Conservation (phyloP, 768 basidiomycete genomes). For the Mrakia blollopis region DNA sequence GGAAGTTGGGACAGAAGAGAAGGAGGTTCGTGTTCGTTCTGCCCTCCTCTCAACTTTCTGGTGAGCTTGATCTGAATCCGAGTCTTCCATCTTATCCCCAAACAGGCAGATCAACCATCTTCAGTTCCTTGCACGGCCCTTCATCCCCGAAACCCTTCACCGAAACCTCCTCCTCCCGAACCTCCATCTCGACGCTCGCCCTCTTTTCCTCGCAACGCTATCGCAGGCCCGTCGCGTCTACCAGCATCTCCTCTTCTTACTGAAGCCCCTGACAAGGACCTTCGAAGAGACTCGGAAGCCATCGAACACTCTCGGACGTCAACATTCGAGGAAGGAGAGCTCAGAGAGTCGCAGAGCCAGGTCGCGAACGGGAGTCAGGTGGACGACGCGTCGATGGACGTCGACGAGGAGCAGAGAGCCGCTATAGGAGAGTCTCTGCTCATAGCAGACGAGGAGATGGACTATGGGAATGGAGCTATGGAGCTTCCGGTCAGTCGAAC, state of each 20-base stretch:
- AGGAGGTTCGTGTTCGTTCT: too few relatives aligned
- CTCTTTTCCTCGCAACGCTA: neutral
- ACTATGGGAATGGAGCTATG: neutral
- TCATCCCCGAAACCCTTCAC: neutral
- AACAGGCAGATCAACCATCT: neutral
- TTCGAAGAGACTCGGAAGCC: neutral
- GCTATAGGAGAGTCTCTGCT: neutral
- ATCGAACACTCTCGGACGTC: too few relatives aligned
- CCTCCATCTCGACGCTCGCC: neutral
- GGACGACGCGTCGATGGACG: conserved; percentile 1
- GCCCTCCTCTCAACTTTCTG: too few relatives aligned
- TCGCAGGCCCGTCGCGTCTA: neutral
- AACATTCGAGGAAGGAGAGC: too few relatives aligned
- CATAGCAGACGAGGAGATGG: neutral
- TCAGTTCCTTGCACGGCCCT: neutral
- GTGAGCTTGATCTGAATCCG: neutral
- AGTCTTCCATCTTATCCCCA: neutral
- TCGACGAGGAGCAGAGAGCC: conserved; percentile 5
- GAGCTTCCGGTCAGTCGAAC: neutral
- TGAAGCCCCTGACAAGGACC: neutral
- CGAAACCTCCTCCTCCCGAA: neutral
- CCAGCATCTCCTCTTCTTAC: neutral
- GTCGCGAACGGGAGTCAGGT: neutral
- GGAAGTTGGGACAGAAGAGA: too few relatives aligned
- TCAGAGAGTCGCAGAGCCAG: too few relatives aligned